phyloP scores from a whole-genome alignment of 768 basidiomycete genomes.

The Glaciozyma antarctica region DNA sequence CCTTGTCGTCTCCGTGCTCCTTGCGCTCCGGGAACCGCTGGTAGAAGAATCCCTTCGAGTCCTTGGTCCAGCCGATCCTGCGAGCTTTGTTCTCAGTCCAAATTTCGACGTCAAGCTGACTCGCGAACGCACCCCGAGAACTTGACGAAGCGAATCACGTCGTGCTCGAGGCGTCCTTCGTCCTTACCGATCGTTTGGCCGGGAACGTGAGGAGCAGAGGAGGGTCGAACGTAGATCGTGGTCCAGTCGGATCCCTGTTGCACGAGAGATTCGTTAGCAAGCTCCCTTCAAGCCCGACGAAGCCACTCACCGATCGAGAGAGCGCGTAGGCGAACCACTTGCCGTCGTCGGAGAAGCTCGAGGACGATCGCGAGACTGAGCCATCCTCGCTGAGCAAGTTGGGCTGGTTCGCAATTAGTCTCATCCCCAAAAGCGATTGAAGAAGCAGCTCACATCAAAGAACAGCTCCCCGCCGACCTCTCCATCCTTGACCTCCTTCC shows the following conservation, averaged over 20 bases:
- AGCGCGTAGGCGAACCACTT: constrained; percentile 50
- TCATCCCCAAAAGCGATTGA: background rate
- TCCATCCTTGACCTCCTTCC: constrained; percentile 31
- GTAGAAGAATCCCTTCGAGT: constrained; percentile 72
- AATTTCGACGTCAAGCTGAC: background rate
- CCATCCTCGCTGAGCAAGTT: constrained; percentile 66
- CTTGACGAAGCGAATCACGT: constrained; percentile 66
- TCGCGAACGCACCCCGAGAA: constrained; percentile 46
- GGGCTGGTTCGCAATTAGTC: constrained; percentile 42
- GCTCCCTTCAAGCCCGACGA: too few relatives aligned
- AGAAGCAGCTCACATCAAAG: constrained; percentile 53
- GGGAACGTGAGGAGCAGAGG: constrained; percentile 50
- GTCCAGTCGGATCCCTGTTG: constrained; percentile 33
- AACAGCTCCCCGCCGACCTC: constrained; percentile 57
- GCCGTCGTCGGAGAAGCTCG: constrained; percentile 57
- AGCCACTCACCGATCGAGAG: constrained; percentile 15
- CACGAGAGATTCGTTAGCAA: too few relatives aligned
- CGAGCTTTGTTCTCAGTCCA: background rate
- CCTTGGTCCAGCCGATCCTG: constrained; percentile 59
- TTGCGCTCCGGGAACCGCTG: constrained; percentile 55
- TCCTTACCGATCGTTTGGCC: constrained; percentile 32
- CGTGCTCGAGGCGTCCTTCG: constrained; percentile 48
- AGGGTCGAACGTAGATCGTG: constrained; percentile 48
- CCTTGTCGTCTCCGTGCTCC: constrained; percentile 45
- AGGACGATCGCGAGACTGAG: constrained; percentile 54